phyloP scores from a whole-genome alignment of 1,284 basidiomycete species.

The Cryptococcus sp. region DNA sequence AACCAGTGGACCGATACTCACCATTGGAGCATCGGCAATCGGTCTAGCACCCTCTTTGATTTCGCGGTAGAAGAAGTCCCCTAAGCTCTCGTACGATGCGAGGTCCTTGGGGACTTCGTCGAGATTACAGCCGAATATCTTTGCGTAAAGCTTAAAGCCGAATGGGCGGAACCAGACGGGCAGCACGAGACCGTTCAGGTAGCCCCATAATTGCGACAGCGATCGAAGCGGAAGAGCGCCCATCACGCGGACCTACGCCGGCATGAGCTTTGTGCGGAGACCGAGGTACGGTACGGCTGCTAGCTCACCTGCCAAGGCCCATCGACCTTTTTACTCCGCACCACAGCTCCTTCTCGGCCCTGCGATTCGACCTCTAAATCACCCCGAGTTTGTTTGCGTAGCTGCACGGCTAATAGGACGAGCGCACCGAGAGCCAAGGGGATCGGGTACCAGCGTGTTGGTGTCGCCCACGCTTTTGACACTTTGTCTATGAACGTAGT shows the following conservation, averaged over 20 bases:
- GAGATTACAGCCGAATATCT: slow-evolving; percentile 89
- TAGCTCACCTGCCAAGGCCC: slow-evolving; percentile 89
- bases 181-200: slow-evolving; percentile 85
- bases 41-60: slow-evolving; percentile 81
- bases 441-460: slow-evolving; percentile 93
- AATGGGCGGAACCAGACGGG: slow-evolving; percentile 92
- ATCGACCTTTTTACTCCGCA: slow-evolving; percentile 60
- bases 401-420: slow-evolving; percentile 80
- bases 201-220: slow-evolving; percentile 94
- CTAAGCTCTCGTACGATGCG: slow-evolving; percentile 74
- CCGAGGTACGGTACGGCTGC: neutral
- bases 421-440: slow-evolving; percentile 88
- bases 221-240: slow-evolving; percentile 92
- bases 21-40: slow-evolving; percentile 75
- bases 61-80: slow-evolving; percentile 92
- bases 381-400: slow-evolving; percentile 49
- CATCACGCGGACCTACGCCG: slow-evolving; percentile 76
- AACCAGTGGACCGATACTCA: slow-evolving; percentile 51
- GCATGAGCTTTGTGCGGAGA: neutral
- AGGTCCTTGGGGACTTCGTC: slow-evolving; percentile 88
- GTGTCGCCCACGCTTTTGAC: slow-evolving; percentile 80
- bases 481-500: slow-evolving; percentile 41
- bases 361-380: slow-evolving; percentile 49
- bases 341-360: slow-evolving; percentile 67
- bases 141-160: slow-evolving; percentile 82